Conservation (phyloP, 768 basidiomycete genomes). For the Lepiota brunneoincarnata region DNA sequence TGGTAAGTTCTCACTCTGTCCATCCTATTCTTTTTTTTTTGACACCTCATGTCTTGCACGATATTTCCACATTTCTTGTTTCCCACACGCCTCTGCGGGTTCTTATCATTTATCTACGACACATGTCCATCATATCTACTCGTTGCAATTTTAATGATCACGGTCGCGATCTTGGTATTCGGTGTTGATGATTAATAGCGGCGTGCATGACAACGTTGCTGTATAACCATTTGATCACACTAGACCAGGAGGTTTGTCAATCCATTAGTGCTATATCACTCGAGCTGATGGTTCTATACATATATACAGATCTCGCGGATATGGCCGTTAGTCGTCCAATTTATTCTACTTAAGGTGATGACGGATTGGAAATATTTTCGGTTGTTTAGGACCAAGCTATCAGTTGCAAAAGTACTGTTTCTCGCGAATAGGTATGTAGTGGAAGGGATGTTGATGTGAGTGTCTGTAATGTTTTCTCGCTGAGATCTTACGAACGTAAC, state of each 20-base stretch:
- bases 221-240: conserved; percentile 23
- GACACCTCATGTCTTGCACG: neutral
- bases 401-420: conserved; percentile 24
- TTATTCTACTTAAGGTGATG: neutral
- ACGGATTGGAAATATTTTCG: neutral
- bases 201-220: conserved; percentile 24
- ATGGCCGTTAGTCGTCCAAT: conserved; percentile 20
- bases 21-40: neutral
- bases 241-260: conserved; percentile 22
- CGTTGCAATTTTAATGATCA: neutral
- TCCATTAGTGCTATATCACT: neutral
- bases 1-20: conserved; percentile 15
- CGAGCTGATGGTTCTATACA: neutral
- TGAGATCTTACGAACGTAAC: neutral
- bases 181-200: conserved; percentile 11
- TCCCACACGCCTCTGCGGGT: no score
- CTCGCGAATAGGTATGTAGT: conserved; percentile 26
- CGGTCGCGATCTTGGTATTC: neutral
- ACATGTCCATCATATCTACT: neutral
- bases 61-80: neutral
- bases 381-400: conserved; percentile 17
- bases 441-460: conserved; percentile 25
- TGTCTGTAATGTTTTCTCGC: neutral
- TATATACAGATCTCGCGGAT: conserved; percentile 18
- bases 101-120: no score